Base-by-base conservation (phyloP, 306 rosid genomes). In the Rosa persica region DNA sequence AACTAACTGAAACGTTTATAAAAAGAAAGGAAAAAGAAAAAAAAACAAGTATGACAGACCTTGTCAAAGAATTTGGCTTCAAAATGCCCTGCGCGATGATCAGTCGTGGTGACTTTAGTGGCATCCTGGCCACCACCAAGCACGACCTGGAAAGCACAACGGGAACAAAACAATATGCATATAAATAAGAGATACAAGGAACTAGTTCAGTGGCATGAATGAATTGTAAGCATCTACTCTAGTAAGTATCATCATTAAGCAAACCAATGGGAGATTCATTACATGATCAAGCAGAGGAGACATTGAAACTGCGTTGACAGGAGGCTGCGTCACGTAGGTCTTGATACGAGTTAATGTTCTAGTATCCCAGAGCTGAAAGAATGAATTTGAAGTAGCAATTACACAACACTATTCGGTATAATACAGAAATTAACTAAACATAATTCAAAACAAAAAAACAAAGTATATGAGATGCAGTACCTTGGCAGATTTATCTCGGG, bases 41-140 rank as follows among this genome's bases (percentile, higher is more conserved):
- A 1, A 4, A 13, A 8, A 1, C 62, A 20, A 57, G 62, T 36
- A 1, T 1, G 46, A 17, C 64, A 23, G 76, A 88, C 98, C 93
- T 90, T 92, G 78, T 94, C 97, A 70, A 25, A 94, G 79, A 94
- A 94, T 82, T 94, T 94, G 51, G 95, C 93, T 78, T 94, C 97
- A 54, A 94, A 94, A 67, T 94, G 89, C 25, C 98, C 98, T 12
- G 94, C 89, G 69, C 92, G 92, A 83, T 90, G 98, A 86, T 94
- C 98, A 48, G 98, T 94, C 60, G 95, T 94, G 10, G 97, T 92
- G 67, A 94, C 98, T 72, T 83, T 49, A 12, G 92, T 89, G 67
- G 97, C 98, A 77, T 92, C 97, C 86, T 92, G 98, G 79, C 98
- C 98, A 89, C 98, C 98, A 79, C 97, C 98, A 78, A 94, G 78